phyloP scores from a whole-genome alignment of 2,329 filamentous ascomycete species.

The Aspergillus fischeri region DNA sequence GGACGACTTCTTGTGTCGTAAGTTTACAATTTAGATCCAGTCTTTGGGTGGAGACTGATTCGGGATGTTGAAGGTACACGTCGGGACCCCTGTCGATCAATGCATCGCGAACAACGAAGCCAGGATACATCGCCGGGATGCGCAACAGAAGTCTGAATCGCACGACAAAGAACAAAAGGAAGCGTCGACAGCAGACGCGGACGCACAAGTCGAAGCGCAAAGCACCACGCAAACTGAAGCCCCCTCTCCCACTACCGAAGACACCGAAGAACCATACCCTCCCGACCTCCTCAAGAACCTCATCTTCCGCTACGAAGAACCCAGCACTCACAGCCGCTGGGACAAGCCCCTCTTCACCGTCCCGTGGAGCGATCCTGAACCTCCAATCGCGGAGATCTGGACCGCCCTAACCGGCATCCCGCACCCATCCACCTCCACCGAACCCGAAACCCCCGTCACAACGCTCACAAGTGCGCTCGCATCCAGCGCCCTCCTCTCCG shows the following conservation, averaged over 20 bases:
- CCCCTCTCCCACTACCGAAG: constrained; percentile 4
- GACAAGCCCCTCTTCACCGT: constrained; percentile 63
- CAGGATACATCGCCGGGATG: constrained; percentile 22
- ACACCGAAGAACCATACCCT: constrained; percentile 43
- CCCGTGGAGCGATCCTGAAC: constrained; percentile 51
- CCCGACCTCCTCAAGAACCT: constrained; percentile 59
- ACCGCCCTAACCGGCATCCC: constrained; percentile 47
- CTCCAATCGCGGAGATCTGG: constrained; percentile 59
- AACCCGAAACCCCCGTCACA: constrained; percentile 14
- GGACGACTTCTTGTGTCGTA: constrained; percentile 60
- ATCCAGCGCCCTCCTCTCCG: constrained; percentile 19
- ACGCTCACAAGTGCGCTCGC: constrained; percentile 16
- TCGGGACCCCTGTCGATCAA: constrained; percentile 53
- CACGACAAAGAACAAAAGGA: constrained; percentile 4
- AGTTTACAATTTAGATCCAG: constrained; percentile 17
- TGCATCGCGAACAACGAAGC: constrained; percentile 53
- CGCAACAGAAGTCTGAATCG: neutral
- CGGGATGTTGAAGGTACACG: constrained; percentile 45
- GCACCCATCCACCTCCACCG: constrained; percentile 20
- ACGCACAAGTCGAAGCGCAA: neutral
- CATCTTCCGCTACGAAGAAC: constrained; percentile 64
- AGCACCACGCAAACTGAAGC: neutral
- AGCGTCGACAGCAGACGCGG: neutral
- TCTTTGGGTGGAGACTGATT: neutral
- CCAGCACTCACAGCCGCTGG: constrained; percentile 63